These are phyloP conservation scores for Ophiostoma australiae DNA, from an alignment of 2,329 filamentous ascomycete species.

Conservation along the genomic window DNA sequence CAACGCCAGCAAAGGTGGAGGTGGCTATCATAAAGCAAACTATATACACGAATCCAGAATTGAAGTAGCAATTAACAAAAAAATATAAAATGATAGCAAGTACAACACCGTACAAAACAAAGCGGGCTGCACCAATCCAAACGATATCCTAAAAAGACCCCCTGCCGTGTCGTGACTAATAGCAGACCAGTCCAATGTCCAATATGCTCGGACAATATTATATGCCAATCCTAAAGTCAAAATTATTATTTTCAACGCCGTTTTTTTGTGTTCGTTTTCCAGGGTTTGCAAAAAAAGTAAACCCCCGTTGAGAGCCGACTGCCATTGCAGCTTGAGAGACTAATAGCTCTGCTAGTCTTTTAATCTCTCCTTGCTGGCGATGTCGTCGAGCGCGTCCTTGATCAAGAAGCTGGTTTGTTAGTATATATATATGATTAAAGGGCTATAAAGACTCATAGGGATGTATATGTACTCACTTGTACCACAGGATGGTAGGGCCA, in stretches of 20 bases:
- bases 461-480: slow-evolving; percentile 63
- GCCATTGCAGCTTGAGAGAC: neutral
- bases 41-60: slow-evolving; percentile 10
- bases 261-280: neutral
- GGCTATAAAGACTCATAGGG: neutral
- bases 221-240: neutral
- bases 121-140: neutral
- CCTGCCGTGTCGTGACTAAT: neutral
- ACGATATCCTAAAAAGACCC: neutral
- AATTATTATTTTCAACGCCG: neutral
- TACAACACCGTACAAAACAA: neutral
- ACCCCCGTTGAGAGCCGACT: neutral
- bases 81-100: neutral
- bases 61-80: neutral
- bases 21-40: neutral
- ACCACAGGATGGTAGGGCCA: slow-evolving; percentile 81
- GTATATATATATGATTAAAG: slow-evolving; percentile 7
- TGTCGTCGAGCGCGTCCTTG: slow-evolving; percentile 77
- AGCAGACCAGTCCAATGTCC: neutral
- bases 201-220: slow-evolving; percentile 1
- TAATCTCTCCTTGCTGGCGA: slow-evolving; percentile 61
- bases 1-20: neutral
- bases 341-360: slow-evolving; percentile 44
- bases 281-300: neutral
- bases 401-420: slow-evolving; percentile 66